Evolutionary conservation across 139 green algal species (phyloP).

Genomic region (Chlorella sp.): DNA sequence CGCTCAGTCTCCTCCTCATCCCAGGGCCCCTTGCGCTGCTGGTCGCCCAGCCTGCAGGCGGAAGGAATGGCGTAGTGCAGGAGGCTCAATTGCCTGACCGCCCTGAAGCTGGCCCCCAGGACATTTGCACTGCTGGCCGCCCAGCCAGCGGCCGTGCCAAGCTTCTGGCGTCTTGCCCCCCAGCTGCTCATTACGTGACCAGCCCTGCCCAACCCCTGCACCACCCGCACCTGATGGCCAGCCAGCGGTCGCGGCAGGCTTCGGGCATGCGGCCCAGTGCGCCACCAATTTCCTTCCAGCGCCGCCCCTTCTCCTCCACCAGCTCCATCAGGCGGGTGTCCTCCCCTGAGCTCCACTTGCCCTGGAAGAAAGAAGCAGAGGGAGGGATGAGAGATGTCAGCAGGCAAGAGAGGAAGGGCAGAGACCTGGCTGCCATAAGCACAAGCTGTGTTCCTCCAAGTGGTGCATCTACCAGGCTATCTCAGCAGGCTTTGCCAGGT

Average conservation of each 20-base stretch:
- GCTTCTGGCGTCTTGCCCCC: background rate
- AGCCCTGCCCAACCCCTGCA: no score
- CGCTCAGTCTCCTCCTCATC: constrained; percentile 46
- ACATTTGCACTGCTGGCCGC: background rate
- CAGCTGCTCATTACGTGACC: background rate
- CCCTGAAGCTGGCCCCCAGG: no score
- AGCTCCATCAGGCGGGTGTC: constrained; percentile 59
- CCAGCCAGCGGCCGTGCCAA: background rate
- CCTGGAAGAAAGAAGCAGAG: constrained; percentile 43
- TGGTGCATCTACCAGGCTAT: no score
- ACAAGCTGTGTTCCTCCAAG: no score
- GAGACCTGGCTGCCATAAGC: no score
- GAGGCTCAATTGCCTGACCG: no score
- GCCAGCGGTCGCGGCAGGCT: constrained; percentile 66
- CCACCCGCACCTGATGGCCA: constrained; percentile 41
- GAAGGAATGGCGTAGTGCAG: no score
- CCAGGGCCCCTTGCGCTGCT: constrained; percentile 42
- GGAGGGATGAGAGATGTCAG: no score
- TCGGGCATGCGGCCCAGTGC: constrained; percentile 60
- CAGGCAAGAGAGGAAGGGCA: no score
- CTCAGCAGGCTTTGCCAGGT: no score
- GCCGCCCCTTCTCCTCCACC: constrained; percentile 55
- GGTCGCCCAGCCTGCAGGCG: constrained; percentile 22
- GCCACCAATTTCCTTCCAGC: constrained; percentile 69
- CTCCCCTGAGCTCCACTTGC: constrained; percentile 67